Evolutionary conservation across 768 basidiomycete species (phyloP), one percentile per base, ranked within the genome.

Genomic region (Clavulina sp.): DNA sequence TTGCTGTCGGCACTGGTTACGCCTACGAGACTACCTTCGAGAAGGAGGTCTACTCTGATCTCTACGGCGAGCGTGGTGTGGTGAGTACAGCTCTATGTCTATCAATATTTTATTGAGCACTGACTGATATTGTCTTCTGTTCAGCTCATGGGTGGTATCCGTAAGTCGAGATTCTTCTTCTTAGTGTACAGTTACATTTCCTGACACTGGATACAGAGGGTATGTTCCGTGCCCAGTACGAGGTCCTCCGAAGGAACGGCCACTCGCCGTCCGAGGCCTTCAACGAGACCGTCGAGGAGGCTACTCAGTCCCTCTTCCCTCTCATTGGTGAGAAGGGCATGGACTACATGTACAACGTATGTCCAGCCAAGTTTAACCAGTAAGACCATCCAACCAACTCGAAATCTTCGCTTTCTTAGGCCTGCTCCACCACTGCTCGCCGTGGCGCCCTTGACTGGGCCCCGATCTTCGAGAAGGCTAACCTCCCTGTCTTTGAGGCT

Each of bases 271-370:
- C 93, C 40, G 95, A 99, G 66, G 92, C 92, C 47, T 97, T 99
- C 80, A 97, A 99, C 69, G 95, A 99, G 74, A 97, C 95, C 54
- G 95, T 97, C 56, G 95, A 97, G 69, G 95, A 97, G 71, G 95
- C 95, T n/a, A 97, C 93, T 40, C 92, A 99, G 65, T 93, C 89
- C 34, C 79, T 99, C 57, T 96, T 87, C 74, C 95, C 95, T 54
- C 68, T 99, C 66, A 89, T 99, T 61, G 95, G 93, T 58, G 76
- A 82, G 62, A 84, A 95, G 65, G 91, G 89, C 52, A 67, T 92
- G 92, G 92, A 96, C 70, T 93, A 95, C 78, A 96, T 97, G 92
- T 96, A 81, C 78, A 83, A 84, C 64, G 43, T 46, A 24, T 13
- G 13, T 46, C n/a, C 9, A 38, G 13, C 26, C 26, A 13, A 28